These are phyloP conservation scores for Epichloe gansuensis DNA, from an alignment of 2,329 filamentous ascomycete species.

Conservation along the genomic window DNA sequence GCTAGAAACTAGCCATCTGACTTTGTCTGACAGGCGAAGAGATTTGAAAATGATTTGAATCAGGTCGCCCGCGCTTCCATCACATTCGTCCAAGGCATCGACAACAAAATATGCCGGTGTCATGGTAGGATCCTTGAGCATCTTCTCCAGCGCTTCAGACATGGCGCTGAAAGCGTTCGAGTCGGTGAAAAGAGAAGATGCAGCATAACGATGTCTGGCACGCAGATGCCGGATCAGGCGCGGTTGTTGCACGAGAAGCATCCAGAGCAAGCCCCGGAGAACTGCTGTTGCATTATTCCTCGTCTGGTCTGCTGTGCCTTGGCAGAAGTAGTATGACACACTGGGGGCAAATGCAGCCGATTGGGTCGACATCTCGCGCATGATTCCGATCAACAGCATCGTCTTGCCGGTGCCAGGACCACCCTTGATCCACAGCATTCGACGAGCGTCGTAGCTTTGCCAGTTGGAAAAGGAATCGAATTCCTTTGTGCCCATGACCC, in stretches of 20 bases:
- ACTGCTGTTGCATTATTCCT: conserved; percentile 23
- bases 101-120: conserved; percentile 26
- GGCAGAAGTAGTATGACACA: conserved; percentile 26
- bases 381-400: conserved; percentile 21
- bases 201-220: conserved; percentile 18
- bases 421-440: conserved; percentile 22
- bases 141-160: conserved; percentile 25
- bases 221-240: conserved; percentile 25
- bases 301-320: conserved; percentile 19
- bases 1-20: conserved; percentile 31
- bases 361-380: conserved; percentile 12
- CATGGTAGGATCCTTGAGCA: conserved; percentile 26
- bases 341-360: conserved; percentile 6
- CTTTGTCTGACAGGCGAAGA: conserved; percentile 10
- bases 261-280: conserved; percentile 26
- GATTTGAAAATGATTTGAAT: conserved; percentile 24
- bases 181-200: conserved; percentile 23
- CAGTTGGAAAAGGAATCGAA: conserved; percentile 16
- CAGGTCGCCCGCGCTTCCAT: conserved; percentile 15
- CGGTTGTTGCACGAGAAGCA: conserved; percentile 17
- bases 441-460: conserved; percentile 11
- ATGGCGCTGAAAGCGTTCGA: conserved; percentile 22
- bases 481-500: conserved; percentile 7
- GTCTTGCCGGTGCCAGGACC: conserved; percentile 26
- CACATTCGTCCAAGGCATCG: conserved; percentile 37